Percentiles rank a stretch among this genome's conserved stretches.
Conservation (phyloP, 495 filamentous ascomycete genomes). For the Trichoderma parareesei region DNA sequence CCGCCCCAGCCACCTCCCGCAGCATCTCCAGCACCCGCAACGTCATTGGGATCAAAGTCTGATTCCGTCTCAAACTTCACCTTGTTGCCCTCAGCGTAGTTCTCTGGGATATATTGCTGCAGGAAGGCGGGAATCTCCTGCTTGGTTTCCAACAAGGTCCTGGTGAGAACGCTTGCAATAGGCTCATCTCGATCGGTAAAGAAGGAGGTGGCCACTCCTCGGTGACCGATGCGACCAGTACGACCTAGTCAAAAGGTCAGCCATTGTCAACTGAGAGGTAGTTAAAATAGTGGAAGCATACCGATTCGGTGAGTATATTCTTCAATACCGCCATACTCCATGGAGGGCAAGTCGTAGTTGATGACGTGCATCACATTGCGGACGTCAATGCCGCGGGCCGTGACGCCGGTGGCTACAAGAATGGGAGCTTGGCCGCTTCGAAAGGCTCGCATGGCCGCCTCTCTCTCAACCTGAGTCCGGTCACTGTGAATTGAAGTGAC, state of each 20-base stretch:
- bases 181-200: constrained; percentile 62
- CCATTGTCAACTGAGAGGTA: not conserved
- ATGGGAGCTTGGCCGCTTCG: constrained; percentile 64
- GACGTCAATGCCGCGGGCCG: constrained; percentile 87
- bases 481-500: constrained; percentile 79
- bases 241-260: constrained; percentile 52
- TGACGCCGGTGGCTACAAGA: constrained; percentile 74
- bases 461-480: constrained; percentile 84
- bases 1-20: not conserved
- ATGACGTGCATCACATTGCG: constrained; percentile 81
- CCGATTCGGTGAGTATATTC: constrained; percentile 95
- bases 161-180: constrained; percentile 61
- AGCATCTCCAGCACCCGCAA: constrained; percentile 15
- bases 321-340: constrained; percentile 71
- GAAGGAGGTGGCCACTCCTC: constrained; percentile 81
- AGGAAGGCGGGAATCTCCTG: constrained; percentile 82
- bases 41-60: constrained; percentile 43
- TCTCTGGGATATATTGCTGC: constrained; percentile 48
- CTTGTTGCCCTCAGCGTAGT: constrained; percentile 27
- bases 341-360: constrained; percentile 78
- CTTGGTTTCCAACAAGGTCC: constrained; percentile 68
- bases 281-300: constrained; percentile 28
- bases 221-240: constrained; percentile 87
- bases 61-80: constrained; percentile 56
- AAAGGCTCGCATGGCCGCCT: constrained; percentile 88